Conservation (phyloP, 2,329 filamentous ascomycete genomes). For the Sphaerulina musiva region DNA sequence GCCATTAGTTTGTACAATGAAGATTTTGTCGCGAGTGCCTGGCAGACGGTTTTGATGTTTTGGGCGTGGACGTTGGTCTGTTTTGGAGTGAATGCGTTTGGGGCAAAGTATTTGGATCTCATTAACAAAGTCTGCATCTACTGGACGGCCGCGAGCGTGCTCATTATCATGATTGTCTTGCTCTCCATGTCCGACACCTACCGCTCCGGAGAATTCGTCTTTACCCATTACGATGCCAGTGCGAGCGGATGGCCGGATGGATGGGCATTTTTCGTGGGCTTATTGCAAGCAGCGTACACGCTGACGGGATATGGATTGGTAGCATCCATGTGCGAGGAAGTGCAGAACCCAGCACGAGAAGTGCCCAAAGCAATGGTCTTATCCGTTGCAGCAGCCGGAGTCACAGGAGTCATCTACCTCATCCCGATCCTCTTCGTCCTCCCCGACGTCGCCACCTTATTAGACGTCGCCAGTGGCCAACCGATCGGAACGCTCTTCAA, state of each 20-base stretch:
- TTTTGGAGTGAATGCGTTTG: constrained; percentile 59
- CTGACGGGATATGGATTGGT: constrained; percentile 65
- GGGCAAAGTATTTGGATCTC: constrained; percentile 55
- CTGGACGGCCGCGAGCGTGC: constrained; percentile 60
- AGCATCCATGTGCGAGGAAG: constrained; percentile 65
- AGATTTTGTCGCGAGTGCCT: constrained; percentile 59
- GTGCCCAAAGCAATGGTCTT: constrained; percentile 66
- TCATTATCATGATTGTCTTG: constrained; percentile 63
- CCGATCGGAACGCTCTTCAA: constrained; percentile 73
- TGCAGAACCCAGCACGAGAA: constrained; percentile 61
- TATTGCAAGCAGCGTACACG: constrained; percentile 59
- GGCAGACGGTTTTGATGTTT: constrained; percentile 65
- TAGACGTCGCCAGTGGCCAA: constrained; percentile 62
- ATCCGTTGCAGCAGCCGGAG: constrained; percentile 59
- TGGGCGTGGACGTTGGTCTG: constrained; percentile 64
- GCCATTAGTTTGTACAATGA: constrained; percentile 66
- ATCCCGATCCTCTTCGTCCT: constrained; percentile 71
- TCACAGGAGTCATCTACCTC: constrained; percentile 62
- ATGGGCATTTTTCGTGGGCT: constrained; percentile 67
- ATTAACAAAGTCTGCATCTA: constrained; percentile 69
- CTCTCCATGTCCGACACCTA: constrained; percentile 54
- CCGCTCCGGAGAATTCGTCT: constrained; percentile 58
- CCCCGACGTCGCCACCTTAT: constrained; percentile 58
- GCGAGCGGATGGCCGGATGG: constrained; percentile 59
- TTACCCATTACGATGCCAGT: constrained; percentile 61